phyloP scores from a whole-genome alignment of 345 rosid species.

The Conringia planisiliqua region DNA sequence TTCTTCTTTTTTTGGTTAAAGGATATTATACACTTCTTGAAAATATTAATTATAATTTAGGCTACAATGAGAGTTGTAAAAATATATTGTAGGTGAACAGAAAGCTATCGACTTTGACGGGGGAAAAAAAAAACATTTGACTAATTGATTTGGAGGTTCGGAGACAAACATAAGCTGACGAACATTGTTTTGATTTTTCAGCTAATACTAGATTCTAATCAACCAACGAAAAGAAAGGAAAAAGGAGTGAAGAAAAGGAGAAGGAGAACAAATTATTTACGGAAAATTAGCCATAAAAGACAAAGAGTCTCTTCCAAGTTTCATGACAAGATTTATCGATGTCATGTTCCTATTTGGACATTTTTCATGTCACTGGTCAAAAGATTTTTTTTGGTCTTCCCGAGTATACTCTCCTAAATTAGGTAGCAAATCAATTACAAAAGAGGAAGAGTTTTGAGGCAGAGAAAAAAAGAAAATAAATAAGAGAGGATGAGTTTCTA shows the following conservation, averaged over 20 bases:
- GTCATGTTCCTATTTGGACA: slow-evolving; percentile 21
- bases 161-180: slow-evolving; percentile 26
- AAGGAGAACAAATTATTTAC: neutral
- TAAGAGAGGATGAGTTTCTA: neutral
- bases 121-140: neutral
- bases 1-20: neutral
- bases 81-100: neutral
- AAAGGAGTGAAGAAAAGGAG: neutral
- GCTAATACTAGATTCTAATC: neutral
- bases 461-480: neutral
- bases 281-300: slow-evolving; percentile 14
- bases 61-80: neutral
- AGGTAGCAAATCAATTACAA: neutral
- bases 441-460: neutral
- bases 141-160: slow-evolving; percentile 18
- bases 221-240: neutral
- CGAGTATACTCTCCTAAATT: slow-evolving; percentile 8
- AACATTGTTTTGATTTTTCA: neutral
- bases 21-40: neutral
- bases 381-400: slow-evolving; percentile 13
- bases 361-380: slow-evolving; percentile 8
- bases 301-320: slow-evolving; percentile 21
- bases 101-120: slow-evolving; percentile 3
- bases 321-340: slow-evolving; percentile 27
- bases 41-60: neutral